These are phyloP conservation scores for Hymenoscyphus albidus DNA, from an alignment of 2,329 filamentous ascomycete genomes.

Conservation along the genomic window DNA sequence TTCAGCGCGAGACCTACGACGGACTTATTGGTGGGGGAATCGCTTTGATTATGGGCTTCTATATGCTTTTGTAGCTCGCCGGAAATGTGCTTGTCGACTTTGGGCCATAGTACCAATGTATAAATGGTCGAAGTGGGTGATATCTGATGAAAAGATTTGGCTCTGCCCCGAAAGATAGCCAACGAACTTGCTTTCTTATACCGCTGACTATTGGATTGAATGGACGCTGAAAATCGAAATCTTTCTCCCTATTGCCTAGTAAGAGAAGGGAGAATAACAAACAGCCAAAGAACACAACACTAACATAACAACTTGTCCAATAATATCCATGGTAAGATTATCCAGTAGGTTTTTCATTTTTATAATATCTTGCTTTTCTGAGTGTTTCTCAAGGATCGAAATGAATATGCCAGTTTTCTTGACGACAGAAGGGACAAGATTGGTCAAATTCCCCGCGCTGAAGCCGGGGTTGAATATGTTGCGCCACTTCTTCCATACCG, in stretches of 20 bases:
- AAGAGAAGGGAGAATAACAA: neutral
- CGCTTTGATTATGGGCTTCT: neutral
- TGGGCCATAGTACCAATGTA: constrained; percentile 11
- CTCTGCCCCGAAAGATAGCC: constrained; percentile 7
- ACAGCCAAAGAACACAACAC: neutral
- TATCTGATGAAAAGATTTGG: constrained; percentile 6
- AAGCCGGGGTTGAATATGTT: constrained; percentile 21
- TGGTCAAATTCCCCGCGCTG: constrained; percentile 9
- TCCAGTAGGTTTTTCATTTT: constrained; percentile 5
- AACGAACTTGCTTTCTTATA: constrained; percentile 11
- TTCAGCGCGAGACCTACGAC: constrained; percentile 12
- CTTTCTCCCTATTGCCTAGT: neutral
- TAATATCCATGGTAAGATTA: constrained; percentile 12
- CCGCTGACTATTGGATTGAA: constrained; percentile 12
- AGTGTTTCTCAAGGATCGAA: constrained; percentile 5
- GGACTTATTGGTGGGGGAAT: neutral
- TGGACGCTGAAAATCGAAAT: constrained; percentile 13
- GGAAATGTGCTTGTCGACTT: constrained; percentile 10
- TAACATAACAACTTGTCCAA: constrained; percentile 9
- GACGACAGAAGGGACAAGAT: constrained; percentile 12
- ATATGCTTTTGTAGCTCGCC: constrained; percentile 9
- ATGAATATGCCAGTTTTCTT: constrained; percentile 4
- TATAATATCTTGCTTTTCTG: constrained; percentile 6
- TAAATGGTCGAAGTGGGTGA: constrained; percentile 13
- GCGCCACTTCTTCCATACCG: constrained; percentile 17